These are phyloP conservation scores for Eucalyptus pumila DNA, from an alignment of 345 rosid species.

Conservation along the genomic window DNA sequence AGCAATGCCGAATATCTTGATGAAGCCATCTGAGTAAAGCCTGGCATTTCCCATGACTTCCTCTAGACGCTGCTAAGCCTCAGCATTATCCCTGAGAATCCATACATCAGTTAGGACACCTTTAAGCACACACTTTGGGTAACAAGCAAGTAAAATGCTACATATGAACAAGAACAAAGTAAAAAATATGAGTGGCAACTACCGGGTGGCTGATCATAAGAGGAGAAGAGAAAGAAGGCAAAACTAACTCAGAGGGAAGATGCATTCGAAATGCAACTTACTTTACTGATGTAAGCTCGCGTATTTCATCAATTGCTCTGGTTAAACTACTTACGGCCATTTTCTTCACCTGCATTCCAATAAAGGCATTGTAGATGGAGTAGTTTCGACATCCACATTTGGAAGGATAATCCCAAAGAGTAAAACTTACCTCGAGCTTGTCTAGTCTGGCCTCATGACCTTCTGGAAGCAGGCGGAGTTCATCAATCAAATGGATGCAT, in stretches of 20 bases:
- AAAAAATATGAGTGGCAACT: not conserved
- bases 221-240: not conserved
- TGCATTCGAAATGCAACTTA: not conserved
- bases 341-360: conserved; percentile 55
- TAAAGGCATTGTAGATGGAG: not conserved
- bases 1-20: not conserved
- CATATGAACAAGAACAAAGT: not conserved
- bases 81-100: not conserved
- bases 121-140: not conserved
- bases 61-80: not conserved
- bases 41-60: not conserved
- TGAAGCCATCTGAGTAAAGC: not conserved
- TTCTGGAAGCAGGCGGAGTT: conserved; percentile 63
- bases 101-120: not conserved
- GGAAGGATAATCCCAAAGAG: not conserved
- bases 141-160: not conserved
- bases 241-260: not conserved
- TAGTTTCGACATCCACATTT: not conserved
- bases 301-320: conserved; percentile 64
- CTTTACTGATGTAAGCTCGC: conserved; percentile 53
- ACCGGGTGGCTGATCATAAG: not conserved
- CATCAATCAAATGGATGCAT: conserved; percentile 52
- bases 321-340: conserved; percentile 62
- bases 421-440: conserved; percentile 49
- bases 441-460: conserved; percentile 52